These are phyloP conservation scores for Mrakia blollopis DNA, from an alignment of 768 basidiomycete species.

Conservation along the genomic window DNA sequence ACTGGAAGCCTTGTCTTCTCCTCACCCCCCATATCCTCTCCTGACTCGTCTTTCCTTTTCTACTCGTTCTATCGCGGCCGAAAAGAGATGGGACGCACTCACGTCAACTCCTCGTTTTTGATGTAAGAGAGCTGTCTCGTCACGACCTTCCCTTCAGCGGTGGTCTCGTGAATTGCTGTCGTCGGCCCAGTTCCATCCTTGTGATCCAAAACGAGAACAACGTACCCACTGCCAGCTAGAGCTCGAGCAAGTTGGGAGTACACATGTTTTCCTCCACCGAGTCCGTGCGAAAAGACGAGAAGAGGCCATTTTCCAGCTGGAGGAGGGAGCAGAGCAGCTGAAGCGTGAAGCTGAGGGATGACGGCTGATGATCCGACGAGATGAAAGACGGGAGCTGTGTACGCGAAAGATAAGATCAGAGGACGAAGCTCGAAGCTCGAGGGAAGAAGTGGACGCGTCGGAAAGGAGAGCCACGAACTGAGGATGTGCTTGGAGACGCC, in stretches of 20 bases:
- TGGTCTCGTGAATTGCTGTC: slow-evolving; percentile 48
- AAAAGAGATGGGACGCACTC: neutral
- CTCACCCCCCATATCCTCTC: no score
- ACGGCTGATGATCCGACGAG: slow-evolving; percentile 16
- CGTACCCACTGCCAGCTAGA: slow-evolving; percentile 69
- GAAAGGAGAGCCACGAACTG: neutral
- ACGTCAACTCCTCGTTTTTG: slow-evolving; percentile 52
- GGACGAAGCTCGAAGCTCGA: no score
- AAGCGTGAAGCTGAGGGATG: slow-evolving; percentile 41
- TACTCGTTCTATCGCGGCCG: neutral
- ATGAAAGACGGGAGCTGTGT: slow-evolving; percentile 24
- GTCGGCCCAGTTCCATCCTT: slow-evolving; percentile 50
- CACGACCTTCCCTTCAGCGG: slow-evolving; percentile 39
- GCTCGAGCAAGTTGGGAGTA: slow-evolving; percentile 61
- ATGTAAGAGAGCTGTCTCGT: slow-evolving; percentile 51
- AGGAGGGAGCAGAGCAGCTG: slow-evolving; percentile 52
- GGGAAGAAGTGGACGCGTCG: no score
- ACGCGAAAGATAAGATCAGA: neutral
- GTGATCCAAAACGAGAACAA: slow-evolving; percentile 78
- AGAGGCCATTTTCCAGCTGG: slow-evolving; percentile 58
- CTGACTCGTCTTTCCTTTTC: no score
- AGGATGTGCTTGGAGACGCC: slow-evolving; percentile 29
- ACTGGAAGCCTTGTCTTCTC: no score
- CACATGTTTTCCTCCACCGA: slow-evolving; percentile 59
- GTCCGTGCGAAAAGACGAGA: slow-evolving; percentile 78